phyloP scores from a whole-genome alignment of 2,329 filamentous ascomycete species.

The Diatrype stigma region DNA sequence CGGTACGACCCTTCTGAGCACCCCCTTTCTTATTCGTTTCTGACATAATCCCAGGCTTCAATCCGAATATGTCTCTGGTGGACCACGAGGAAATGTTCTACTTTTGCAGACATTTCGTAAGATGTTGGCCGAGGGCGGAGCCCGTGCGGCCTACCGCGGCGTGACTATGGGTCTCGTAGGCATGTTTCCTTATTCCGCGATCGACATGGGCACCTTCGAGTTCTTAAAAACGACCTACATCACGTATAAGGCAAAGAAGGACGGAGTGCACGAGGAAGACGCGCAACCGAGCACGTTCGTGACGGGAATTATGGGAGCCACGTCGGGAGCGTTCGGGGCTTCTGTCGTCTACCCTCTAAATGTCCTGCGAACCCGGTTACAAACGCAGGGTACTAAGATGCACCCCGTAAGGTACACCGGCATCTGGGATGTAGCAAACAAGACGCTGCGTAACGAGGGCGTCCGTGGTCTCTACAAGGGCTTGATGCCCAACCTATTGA shows the following conservation, averaged over 20 bases:
- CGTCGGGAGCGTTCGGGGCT: slow-evolving; percentile 87
- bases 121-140: slow-evolving; percentile 75
- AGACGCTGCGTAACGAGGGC: slow-evolving; percentile 81
- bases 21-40: slow-evolving; percentile 4
- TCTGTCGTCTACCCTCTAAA: slow-evolving; percentile 95
- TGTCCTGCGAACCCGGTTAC: slow-evolving; percentile 82
- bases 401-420: slow-evolving; percentile 88
- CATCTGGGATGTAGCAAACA: slow-evolving; percentile 81
- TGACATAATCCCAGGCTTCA: slow-evolving; percentile 67
- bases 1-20: slow-evolving; percentile 30
- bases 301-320: slow-evolving; percentile 84
- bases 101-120: slow-evolving; percentile 79
- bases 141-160: slow-evolving; percentile 81
- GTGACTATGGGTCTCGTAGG: slow-evolving; percentile 90
- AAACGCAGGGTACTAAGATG: slow-evolving; percentile 90
- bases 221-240: slow-evolving; percentile 76
- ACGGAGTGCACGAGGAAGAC: slow-evolving; percentile 77
- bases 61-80: slow-evolving; percentile 86
- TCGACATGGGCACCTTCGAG: slow-evolving; percentile 95
- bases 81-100: slow-evolving; percentile 75
- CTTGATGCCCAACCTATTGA: slow-evolving; percentile 88
- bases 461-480: slow-evolving; percentile 88
- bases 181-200: slow-evolving; percentile 97
- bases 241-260: slow-evolving; percentile 62
- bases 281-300: slow-evolving; percentile 75